phyloP scores from a whole-genome alignment of 192 early-diverging fungal genomes.

The Radiomyces spectabilis region DNA sequence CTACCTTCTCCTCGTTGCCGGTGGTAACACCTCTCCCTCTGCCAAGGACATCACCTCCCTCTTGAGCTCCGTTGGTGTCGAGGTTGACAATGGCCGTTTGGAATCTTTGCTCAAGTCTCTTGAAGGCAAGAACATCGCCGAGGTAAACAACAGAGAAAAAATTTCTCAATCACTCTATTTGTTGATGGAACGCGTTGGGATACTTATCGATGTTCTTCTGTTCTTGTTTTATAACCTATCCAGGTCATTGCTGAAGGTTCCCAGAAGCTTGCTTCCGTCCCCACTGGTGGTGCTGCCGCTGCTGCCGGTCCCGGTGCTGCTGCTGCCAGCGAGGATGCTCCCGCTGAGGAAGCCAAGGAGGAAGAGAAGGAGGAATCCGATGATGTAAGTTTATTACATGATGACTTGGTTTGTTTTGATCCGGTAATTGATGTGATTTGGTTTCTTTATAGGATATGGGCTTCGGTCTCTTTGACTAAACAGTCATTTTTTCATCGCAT shows the following conservation, averaged over 20 bases:
- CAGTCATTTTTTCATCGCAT: too few species aligned
- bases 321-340: constrained; percentile 55
- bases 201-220: not conserved
- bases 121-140: constrained; percentile 81
- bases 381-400: constrained; percentile 21
- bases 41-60: constrained; percentile 75
- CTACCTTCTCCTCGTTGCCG: constrained; percentile 93
- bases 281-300: constrained; percentile 79
- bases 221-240: not conserved
- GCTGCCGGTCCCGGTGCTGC: constrained; percentile 56
- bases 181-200: too few species aligned
- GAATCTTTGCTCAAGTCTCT: constrained; percentile 72
- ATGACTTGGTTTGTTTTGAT: too few species aligned
- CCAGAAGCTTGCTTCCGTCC: constrained; percentile 87
- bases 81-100: constrained; percentile 77
- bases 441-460: too few species aligned
- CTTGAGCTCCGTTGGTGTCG: constrained; percentile 86
- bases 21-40: constrained; percentile 78
- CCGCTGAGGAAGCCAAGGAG: constrained; percentile 32
- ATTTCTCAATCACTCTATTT: too few species aligned
- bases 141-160: constrained; percentile 39
- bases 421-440: too few species aligned
- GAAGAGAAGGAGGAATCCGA: constrained; percentile 81
- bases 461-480: too few species aligned
- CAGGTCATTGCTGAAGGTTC: constrained; percentile 53